These are phyloP conservation scores for Trichosporon sp. DNA, from an alignment of 1,284 basidiomycete genomes.

Conservation along the genomic window DNA sequence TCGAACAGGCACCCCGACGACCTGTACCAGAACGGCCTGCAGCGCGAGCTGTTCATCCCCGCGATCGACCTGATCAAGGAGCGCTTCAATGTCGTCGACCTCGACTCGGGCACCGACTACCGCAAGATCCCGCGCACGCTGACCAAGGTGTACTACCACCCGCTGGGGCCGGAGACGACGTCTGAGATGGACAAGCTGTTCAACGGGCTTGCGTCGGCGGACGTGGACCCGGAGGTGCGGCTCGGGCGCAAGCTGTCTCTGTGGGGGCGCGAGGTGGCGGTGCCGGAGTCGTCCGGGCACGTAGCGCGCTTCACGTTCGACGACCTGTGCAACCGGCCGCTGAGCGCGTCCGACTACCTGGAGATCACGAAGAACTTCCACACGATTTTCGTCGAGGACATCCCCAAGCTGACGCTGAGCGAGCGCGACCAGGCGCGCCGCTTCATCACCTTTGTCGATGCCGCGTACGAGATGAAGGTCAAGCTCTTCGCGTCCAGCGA, in stretches of 20 bases:
- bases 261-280: conserved; percentile 78
- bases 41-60: conserved; percentile 91
- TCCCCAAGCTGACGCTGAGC: conserved; percentile 81
- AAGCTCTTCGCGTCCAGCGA: conserved; percentile 86
- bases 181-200: conserved; percentile 72
- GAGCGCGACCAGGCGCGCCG: conserved; percentile 87
- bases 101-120: conserved; percentile 94
- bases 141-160: conserved; percentile 86
- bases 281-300: conserved; percentile 72
- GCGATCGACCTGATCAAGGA: conserved; percentile 90
- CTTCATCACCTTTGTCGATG: conserved; percentile 97
- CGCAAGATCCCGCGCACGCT: conserved; percentile 82
- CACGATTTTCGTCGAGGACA: conserved; percentile 80
- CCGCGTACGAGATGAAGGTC: conserved; percentile 57
- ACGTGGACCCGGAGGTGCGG: conserved; percentile 56
- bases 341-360: conserved; percentile 93
- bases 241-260: conserved; percentile 65
- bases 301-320: conserved; percentile 85
- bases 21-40: conserved; percentile 98
- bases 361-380: conserved; percentile 84
- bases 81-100: conserved; percentile 78
- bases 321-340: conserved; percentile 81
- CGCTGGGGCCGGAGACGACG: conserved; percentile 62
- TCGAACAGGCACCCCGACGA: conserved; percentile 98
- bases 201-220: conserved; percentile 56